Conservation (phyloP, 139 green algal genomes). For the Deuterostichococcus epilithicus region DNA sequence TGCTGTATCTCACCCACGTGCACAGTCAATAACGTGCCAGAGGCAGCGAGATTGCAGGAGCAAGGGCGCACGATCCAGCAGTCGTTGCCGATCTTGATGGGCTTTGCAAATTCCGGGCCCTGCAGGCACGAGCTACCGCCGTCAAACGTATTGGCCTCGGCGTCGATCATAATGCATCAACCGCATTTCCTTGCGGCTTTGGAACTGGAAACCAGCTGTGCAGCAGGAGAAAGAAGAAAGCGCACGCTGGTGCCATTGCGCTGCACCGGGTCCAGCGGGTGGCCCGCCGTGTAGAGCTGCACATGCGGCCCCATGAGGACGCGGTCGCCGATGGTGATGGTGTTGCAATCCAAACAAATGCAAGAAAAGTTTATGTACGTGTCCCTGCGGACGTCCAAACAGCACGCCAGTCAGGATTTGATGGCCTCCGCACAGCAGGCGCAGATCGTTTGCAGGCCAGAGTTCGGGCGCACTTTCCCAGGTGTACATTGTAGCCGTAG, state of each 20-base stretch:
- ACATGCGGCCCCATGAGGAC: conserved; percentile 43
- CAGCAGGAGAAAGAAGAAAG: no score
- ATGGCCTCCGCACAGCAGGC: no score
- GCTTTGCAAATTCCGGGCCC: conserved; percentile 33
- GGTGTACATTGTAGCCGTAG: conserved; percentile 42
- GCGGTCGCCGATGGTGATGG: conserved; percentile 36
- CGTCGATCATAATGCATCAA: no score
- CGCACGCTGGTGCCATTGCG: conserved; percentile 1
- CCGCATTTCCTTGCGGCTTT: no score
- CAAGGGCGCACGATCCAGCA: background rate
- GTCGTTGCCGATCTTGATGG: conserved; percentile 43
- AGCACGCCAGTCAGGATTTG: no score
- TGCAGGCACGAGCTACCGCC: background rate
- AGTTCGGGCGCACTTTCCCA: no score
- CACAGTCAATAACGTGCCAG: background rate
- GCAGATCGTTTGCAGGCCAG: no score
- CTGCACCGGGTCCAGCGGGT: conserved; percentile 22
- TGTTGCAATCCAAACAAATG: conserved; percentile 36
- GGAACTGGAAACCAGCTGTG: no score
- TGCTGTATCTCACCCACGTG: background rate
- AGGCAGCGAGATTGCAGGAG: no score
- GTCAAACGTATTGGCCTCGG: no score
- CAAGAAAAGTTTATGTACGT: conserved; percentile 40
- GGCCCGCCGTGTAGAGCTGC: conserved; percentile 34
- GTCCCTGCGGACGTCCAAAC: no score